Base-by-base conservation (phyloP, 1,139 yeast genomes). In the Hyphopichia wangnamkhiaoensis region DNA sequence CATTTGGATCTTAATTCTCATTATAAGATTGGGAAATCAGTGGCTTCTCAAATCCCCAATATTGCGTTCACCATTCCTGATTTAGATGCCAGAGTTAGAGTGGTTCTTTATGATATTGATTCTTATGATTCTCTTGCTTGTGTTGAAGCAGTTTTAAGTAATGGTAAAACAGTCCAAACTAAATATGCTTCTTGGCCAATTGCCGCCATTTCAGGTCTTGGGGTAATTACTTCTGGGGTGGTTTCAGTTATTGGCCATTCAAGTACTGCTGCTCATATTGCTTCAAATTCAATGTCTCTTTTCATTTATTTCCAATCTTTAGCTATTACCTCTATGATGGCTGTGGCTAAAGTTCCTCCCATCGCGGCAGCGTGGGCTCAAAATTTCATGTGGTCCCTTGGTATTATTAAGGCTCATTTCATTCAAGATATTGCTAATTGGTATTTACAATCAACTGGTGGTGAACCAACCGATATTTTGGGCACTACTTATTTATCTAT, bases 291-390 rank as follows among this genome's bases (percentile, higher is more conserved):
- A 18, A 86, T 93, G 65, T 88, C 97, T 1, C 73, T 93, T 47
- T 93, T 93, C 66, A 80, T 90, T 43, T 94, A 93, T 65, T 93
- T 93, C 77, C 99, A 93, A 68, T 81, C 89, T 41, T 76, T 93
- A 52, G 97, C 98, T 23, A 84, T 93, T 48, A 85, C 94, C 18
- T 80, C 96, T 20, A 90, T 93, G 96, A 85, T 91, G 93, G 97
- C 95, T 36, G 98, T 93, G 29, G 79, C 90, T 16, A 74, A 82
- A 45, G 87, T 89, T 19, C 98, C 98, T 7, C 98, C 98, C 5
- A 89, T 93, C 48, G 98, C 98, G 8, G 93, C 96, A 2, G 94
- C 98, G 3, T 93, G 99, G 99, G 84, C 95, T 27, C 96, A 93
- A 62, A 93, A 93, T 68, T 93, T 93, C 71, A 83, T 82, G 67